Evolutionary conservation across 2,329 filamentous ascomycete species (phyloP), one percentile per base, ranked within the genome.

Genomic region (Epicoccum sorghinum): DNA sequence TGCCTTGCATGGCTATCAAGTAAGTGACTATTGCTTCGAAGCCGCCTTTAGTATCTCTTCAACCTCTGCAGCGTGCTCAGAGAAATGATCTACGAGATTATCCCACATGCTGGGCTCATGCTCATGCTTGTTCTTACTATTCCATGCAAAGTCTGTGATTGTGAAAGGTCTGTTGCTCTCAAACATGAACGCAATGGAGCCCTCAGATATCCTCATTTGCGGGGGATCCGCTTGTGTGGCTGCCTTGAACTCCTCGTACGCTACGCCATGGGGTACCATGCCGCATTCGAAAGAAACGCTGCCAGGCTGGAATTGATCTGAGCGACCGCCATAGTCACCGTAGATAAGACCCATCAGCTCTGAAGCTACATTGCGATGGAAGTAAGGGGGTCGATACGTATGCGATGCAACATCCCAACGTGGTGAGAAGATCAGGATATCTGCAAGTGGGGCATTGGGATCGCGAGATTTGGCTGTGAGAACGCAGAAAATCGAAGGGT

Each of bases 181-280:
- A 76, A 86, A 86, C 84, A 86, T 86, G 54, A 87, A 86, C 1
- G 84, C 84, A 75, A 88, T 80, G 55, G 83, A 85, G 1, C 81
- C 83, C 59, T 83, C 64, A 9, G 67, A 71, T 22, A 75, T 75
- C 32, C 62, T 69, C 66, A 71, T 71, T 59, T 71, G 69, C 0
- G 71, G 72, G 4, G 70, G 71, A 24, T 7, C 7, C 3, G 18
- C 5, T 14, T 38, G 4, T 4, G 35, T 38, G 4, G 35, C 35
- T 5, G 13, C 13, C 14, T 38, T 18, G 14, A 18, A 38, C 13
- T 38, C 13, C 14, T 38, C 35, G 22, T 38, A 38, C n/a, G 35
- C 35, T 6, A 29, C 77, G 32, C 73, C 73, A 44, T 75, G 73
- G 4, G 73, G 73, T 14, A 70, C 73, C 50, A 74, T 70, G n/a